Evolutionary conservation across 2,329 filamentous ascomycete species (phyloP), one percentile per base, ranked within the genome.

Genomic region (Coniochaeta sp.): DNA sequence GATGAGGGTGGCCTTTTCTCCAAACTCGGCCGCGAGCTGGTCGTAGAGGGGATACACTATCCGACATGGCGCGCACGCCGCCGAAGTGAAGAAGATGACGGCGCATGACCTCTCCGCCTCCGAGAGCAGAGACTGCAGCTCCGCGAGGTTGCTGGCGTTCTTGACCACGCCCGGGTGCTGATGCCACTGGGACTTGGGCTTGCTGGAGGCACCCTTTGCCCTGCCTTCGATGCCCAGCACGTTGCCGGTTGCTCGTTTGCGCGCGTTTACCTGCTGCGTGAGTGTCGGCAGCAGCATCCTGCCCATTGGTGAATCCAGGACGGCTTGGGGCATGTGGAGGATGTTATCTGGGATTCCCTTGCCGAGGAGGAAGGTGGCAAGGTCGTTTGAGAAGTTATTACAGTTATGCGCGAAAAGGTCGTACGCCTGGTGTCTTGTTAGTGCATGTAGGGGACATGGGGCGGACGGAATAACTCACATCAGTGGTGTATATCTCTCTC

Each of bases 341-440:
- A 99, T 97, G 61, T 95, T 85, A 1, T 85, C 79, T 0, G 94
- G 94, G 54, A 97, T 97, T 3, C 89, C 88, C 59, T 85, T 87
- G 20, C 94, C 92, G 1, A 96, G 74, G 0, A 97, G 75, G 57
- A 97, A 97, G 67, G 89, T 94, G 56, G 89, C 76, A 58, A 97
- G 85, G 55, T 96, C 91, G 63, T 97, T 92, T 3, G 88, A 89
- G 68, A 97, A 99, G 68, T 96, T 96, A 72, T 97, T 99, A 74
- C 92, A 97, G 66, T 99, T 99, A 69, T 96, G 91, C 60, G 72
- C 89, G 66, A 81, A 96, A 5, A 96, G 73, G 63, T 96, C 90
- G 63, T 97, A 97, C 1, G 89, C 87, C 81, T 90, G 13, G 9
- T 13, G 8, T 3, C 20, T 18, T 30, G 45, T 48, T n/a, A 48